Conservation (phyloP, 2,329 filamentous ascomycete species). For the Lachnellula subtilissima region DNA sequence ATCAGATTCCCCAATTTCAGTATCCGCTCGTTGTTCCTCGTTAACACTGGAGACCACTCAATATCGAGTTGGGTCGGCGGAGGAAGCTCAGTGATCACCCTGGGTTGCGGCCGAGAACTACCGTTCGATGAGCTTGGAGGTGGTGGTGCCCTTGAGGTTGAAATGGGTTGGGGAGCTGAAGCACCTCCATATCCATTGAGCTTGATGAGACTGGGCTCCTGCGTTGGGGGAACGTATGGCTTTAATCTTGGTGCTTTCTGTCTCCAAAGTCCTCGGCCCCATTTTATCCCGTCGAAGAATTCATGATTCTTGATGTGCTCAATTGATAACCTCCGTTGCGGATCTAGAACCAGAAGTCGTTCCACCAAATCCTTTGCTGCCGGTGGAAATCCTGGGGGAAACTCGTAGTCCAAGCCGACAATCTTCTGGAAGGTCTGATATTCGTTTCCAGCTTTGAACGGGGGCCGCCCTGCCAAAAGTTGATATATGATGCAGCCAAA, state of each 20-base stretch:
- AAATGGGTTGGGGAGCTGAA: slow-evolving; percentile 19
- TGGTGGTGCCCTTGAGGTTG: slow-evolving; percentile 28
- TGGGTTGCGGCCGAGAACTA: slow-evolving; percentile 56
- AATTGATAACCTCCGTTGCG: slow-evolving; percentile 74
- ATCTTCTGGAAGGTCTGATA: slow-evolving; percentile 99
- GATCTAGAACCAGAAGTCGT: slow-evolving; percentile 83
- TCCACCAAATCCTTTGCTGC: slow-evolving; percentile 87
- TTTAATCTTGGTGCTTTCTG: slow-evolving; percentile 83
- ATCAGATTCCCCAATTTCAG: slow-evolving; percentile 88
- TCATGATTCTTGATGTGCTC: slow-evolving; percentile 96
- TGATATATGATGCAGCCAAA: slow-evolving; percentile 99
- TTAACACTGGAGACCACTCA: slow-evolving; percentile 96
- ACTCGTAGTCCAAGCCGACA: slow-evolving; percentile 88
- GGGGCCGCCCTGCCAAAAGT: slow-evolving; percentile 87
- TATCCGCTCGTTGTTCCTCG: slow-evolving; percentile 86
- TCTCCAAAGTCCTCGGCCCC: slow-evolving; percentile 83
- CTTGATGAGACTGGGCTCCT: slow-evolving; percentile 70
- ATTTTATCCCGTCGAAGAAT: slow-evolving; percentile 84
- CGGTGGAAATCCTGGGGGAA: slow-evolving; percentile 80
- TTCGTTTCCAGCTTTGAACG: slow-evolving; percentile 93
- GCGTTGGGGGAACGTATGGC: slow-evolving; percentile 71
- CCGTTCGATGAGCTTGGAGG: slow-evolving; percentile 35
- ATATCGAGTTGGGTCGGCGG: slow-evolving; percentile 97
- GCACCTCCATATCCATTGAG: slow-evolving; percentile 48
- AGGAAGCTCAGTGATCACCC: slow-evolving; percentile 90